Evolutionary conservation across 2,329 filamentous ascomycete species (phyloP).

Genomic region (Cytospora chrysosperma): DNA sequence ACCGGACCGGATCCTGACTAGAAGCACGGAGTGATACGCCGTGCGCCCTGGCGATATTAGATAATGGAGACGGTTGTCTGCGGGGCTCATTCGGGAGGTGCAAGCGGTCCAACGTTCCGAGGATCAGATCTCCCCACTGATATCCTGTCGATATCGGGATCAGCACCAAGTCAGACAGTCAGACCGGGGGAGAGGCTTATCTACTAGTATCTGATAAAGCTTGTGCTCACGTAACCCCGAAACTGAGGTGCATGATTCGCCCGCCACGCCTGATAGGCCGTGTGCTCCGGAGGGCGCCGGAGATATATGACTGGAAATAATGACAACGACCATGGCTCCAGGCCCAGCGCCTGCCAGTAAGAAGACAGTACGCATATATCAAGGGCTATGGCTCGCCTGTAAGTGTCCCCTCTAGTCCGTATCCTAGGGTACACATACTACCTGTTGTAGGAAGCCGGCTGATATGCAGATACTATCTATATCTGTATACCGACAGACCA

Average conservation of each 20-base stretch:
- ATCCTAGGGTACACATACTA: too few species aligned
- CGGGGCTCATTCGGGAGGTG: constrained; percentile 14
- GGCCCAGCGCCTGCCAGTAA: constrained; percentile 13
- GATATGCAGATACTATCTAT: background rate
- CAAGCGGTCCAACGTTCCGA: constrained; percentile 4
- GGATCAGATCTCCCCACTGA: constrained; percentile 9
- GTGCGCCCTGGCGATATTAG: constrained; percentile 1
- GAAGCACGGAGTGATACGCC: constrained; percentile 22
- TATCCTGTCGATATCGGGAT: constrained; percentile 19
- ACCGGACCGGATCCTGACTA: constrained; percentile 18
- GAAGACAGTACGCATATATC: background rate
- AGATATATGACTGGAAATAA: constrained; percentile 19
- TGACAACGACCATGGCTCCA: constrained; percentile 12
- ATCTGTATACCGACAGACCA: background rate
- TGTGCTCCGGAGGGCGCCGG: constrained; percentile 21
- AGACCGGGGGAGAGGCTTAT: constrained; percentile 12
- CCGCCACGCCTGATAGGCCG: constrained; percentile 5
- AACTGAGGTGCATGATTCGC: constrained; percentile 14
- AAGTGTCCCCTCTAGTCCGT: background rate
- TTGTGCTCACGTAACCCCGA: constrained; percentile 21
- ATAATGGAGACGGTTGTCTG: constrained; percentile 13
- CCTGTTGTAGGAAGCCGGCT: background rate
- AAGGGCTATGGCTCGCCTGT: background rate
- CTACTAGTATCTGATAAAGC: constrained; percentile 22
- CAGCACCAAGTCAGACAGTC: constrained; percentile 20